These are phyloP conservation scores for Persicaria maculosa DNA, from an alignment of 148 eudicot species.

Conservation along the genomic window DNA sequence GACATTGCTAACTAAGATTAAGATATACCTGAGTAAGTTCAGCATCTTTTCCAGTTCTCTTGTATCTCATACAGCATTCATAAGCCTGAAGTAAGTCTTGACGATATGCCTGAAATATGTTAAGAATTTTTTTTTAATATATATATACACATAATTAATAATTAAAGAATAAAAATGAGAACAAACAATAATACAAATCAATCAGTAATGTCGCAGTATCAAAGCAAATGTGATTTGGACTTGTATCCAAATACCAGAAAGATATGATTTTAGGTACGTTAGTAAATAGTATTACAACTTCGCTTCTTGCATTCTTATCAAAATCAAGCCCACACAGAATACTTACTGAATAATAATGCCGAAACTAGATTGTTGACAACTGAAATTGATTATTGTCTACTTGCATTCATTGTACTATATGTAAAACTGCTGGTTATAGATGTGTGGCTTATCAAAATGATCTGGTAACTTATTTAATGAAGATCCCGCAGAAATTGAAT, in stretches of 20 bases:
- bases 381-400: not conserved
- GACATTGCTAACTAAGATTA: not conserved
- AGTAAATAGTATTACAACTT: not conserved
- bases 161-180: not conserved
- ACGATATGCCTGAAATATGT: slow-evolving; percentile 62
- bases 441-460: not conserved
- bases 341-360: not conserved
- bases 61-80: slow-evolving; percentile 92
- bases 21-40: slow-evolving; percentile 85
- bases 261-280: not conserved
- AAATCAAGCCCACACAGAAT: not conserved
- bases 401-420: not conserved
- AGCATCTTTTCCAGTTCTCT: slow-evolving; percentile 84
- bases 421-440: not conserved
- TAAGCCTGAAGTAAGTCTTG: slow-evolving; percentile 80
- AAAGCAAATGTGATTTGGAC: not conserved
- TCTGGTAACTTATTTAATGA: not conserved
- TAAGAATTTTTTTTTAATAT: not conserved
- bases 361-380: not conserved
- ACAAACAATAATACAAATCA: not conserved
- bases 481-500: not conserved
- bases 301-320: not conserved
- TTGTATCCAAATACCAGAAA: not conserved
- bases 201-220: not conserved
- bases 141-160: not conserved